phyloP scores from a whole-genome alignment of 2,329 filamentous ascomycete genomes.

The Aspergillus pseudotamarii region DNA sequence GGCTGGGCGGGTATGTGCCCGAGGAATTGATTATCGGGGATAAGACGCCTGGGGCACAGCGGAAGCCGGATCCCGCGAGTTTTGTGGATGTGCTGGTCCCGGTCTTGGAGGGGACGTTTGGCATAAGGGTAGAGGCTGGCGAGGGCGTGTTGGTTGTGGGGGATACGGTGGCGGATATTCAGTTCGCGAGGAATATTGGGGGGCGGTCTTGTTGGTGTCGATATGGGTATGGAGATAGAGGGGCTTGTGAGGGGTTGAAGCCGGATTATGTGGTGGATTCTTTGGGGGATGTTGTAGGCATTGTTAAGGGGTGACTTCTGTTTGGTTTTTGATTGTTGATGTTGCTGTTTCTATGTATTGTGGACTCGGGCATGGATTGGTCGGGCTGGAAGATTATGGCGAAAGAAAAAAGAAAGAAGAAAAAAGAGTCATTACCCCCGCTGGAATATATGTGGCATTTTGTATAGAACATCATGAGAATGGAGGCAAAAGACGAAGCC shows the following conservation, averaged over 20 bases:
- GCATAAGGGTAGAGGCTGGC: not conserved
- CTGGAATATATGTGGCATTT: not conserved
- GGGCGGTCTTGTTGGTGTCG: conserved; percentile 18
- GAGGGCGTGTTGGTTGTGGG: conserved; percentile 17
- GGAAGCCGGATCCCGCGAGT: conserved; percentile 18
- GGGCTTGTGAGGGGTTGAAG: conserved; percentile 10
- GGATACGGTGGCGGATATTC: conserved; percentile 19
- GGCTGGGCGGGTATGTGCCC: conserved; percentile 6
- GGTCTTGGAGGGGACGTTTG: conserved; percentile 9
- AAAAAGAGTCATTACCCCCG: too few species aligned
- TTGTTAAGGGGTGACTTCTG: not conserved
- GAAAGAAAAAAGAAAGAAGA: too few species aligned
- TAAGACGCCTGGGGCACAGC: conserved; percentile 2
- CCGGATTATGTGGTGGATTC: conserved; percentile 18
- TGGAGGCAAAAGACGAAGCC: conserved; percentile 2
- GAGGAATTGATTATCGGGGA: conserved; percentile 19
- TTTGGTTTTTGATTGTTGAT: too few species aligned
- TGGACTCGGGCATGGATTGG: too few species aligned
- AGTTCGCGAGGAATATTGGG: conserved; percentile 19
- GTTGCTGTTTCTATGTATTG: too few species aligned
- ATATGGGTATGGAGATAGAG: conserved; percentile 19
- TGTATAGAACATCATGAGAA: not conserved
- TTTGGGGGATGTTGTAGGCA: conserved; percentile 7
- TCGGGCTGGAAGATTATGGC: too few species aligned
- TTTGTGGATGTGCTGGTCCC: conserved; percentile 21